A percentile compares a stretch with the other conserved stretches of the same genome.
Conservation (phyloP, 2,329 filamentous ascomycete genomes). For the Curvularia sp. region DNA sequence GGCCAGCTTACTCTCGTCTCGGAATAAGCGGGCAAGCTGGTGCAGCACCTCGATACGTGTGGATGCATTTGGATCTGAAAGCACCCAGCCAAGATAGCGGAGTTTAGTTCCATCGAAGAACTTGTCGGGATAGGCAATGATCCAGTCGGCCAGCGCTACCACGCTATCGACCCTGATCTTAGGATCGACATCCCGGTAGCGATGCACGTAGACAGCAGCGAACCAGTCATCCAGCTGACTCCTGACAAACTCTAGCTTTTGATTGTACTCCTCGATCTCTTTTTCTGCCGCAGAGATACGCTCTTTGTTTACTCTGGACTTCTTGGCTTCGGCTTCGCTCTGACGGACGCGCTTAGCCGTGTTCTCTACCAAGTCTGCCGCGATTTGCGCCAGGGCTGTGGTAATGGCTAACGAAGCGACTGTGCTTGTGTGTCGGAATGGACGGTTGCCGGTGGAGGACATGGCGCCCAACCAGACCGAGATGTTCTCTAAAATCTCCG, state of each 20-base stretch:
- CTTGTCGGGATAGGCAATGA: slow-evolving; percentile 79
- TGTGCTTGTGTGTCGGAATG: slow-evolving; percentile 93
- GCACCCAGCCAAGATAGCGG: slow-evolving; percentile 92
- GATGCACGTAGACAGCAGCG: slow-evolving; percentile 90
- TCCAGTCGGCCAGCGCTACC: slow-evolving; percentile 86
- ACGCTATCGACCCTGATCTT: slow-evolving; percentile 89
- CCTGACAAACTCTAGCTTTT: slow-evolving; percentile 73
- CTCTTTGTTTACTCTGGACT: slow-evolving; percentile 76
- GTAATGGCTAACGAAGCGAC: slow-evolving; percentile 82
- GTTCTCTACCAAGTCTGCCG: slow-evolving; percentile 72
- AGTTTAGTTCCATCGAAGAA: slow-evolving; percentile 93
- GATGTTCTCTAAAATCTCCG: slow-evolving; percentile 82
- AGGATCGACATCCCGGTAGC: slow-evolving; percentile 92
- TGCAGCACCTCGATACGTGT: slow-evolving; percentile 86
- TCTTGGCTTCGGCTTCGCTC: slow-evolving; percentile 77
- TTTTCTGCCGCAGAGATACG: slow-evolving; percentile 76
- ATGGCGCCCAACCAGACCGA: slow-evolving; percentile 89
- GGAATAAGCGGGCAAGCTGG: slow-evolving; percentile 81
- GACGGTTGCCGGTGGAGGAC: slow-evolving; percentile 84
- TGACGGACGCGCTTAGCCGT: slow-evolving; percentile 80
- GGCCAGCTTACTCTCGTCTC: slow-evolving; percentile 76
- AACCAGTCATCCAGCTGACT: slow-evolving; percentile 83
- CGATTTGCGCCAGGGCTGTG: slow-evolving; percentile 76
- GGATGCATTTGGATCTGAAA: slow-evolving; percentile 78
- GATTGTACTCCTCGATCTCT: slow-evolving; percentile 72